phyloP scores from a whole-genome alignment of 2,329 filamentous ascomycete genomes.

The Cadophora sp. region DNA sequence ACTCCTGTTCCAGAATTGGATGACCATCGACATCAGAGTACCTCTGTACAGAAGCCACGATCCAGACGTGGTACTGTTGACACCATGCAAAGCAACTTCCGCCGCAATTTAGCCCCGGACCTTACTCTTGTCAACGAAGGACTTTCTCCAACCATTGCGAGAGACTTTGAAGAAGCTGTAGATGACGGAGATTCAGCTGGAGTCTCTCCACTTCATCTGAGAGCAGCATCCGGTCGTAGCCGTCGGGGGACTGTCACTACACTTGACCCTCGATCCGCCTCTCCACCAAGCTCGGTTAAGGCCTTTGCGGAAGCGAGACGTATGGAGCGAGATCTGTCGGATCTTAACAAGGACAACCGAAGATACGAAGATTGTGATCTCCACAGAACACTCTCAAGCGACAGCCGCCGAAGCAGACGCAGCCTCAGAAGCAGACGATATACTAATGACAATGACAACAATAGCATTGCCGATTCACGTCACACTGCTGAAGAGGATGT shows the following conservation, averaged over 20 bases:
- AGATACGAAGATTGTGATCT: constrained; percentile 72
- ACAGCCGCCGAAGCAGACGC: constrained; percentile 65
- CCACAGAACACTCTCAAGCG: constrained; percentile 74
- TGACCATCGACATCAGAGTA: constrained; percentile 78
- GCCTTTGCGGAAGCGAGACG: constrained; percentile 92
- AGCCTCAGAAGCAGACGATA: constrained; percentile 63
- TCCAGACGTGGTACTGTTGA: constrained; percentile 76
- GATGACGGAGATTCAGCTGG: constrained; percentile 73
- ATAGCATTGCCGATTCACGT: constrained; percentile 66
- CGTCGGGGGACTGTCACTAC: constrained; percentile 63
- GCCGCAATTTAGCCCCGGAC: constrained; percentile 42
- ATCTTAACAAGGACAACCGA: constrained; percentile 83
- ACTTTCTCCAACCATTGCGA: constrained; percentile 57
- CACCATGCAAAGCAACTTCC: constrained; percentile 64
- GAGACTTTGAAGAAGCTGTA: constrained; percentile 88
- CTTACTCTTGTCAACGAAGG: constrained; percentile 49
- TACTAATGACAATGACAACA: constrained; percentile 66
- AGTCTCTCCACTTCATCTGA: constrained; percentile 44
- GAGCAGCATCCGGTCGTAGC: constrained; percentile 44
- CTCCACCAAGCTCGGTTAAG: constrained; percentile 96
- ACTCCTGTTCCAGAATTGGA: constrained; percentile 83
- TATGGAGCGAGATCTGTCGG: constrained; percentile 74
- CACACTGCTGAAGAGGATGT: constrained; percentile 86
- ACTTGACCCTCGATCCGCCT: constrained; percentile 70
- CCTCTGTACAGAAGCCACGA: constrained; percentile 64